Evolutionary conservation across 148 eudicot species (phyloP).

Genomic region (Rhododendron mucronatum): DNA sequence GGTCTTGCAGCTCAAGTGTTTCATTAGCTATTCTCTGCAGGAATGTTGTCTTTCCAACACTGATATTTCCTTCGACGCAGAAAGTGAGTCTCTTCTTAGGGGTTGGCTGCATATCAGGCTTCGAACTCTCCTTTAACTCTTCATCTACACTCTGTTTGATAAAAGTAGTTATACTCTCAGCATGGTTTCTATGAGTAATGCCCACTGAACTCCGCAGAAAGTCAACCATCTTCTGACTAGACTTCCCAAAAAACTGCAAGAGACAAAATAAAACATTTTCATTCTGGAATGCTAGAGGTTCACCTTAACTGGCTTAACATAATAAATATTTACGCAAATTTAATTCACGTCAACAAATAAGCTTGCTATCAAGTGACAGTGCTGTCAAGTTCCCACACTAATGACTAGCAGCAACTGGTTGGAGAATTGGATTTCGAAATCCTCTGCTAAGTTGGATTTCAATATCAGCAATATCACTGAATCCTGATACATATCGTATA

Average conservation of each 20-base stretch:
- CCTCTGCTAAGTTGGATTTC: not conserved
- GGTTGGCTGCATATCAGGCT: constrained; percentile 24
- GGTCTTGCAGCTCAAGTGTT: constrained; percentile 86
- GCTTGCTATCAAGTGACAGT: not conserved
- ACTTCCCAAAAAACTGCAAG: constrained; percentile 71
- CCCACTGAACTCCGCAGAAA: constrained; percentile 79
- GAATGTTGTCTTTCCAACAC: constrained; percentile 92
- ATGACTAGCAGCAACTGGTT: not conserved
- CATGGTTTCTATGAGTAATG: constrained; percentile 83
- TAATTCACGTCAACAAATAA: not conserved
- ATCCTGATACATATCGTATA: not conserved
- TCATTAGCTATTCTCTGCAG: constrained; percentile 93
- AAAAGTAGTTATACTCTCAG: constrained; percentile 84
- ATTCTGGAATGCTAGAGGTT: not conserved
- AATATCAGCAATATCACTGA: not conserved
- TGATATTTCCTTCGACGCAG: constrained; percentile 95
- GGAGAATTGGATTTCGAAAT: not conserved
- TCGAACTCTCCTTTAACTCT: constrained; percentile 55
- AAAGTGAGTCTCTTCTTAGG: constrained; percentile 72
- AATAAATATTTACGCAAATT: not conserved
- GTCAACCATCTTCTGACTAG: constrained; percentile 83
- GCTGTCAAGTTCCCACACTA: not conserved
- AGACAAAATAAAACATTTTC: not conserved
- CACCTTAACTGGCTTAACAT: not conserved
- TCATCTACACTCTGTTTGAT: constrained; percentile 83